Evolutionary conservation across 1,284 basidiomycete species (phyloP).

Genomic region (Hemileia vastatrix): DNA sequence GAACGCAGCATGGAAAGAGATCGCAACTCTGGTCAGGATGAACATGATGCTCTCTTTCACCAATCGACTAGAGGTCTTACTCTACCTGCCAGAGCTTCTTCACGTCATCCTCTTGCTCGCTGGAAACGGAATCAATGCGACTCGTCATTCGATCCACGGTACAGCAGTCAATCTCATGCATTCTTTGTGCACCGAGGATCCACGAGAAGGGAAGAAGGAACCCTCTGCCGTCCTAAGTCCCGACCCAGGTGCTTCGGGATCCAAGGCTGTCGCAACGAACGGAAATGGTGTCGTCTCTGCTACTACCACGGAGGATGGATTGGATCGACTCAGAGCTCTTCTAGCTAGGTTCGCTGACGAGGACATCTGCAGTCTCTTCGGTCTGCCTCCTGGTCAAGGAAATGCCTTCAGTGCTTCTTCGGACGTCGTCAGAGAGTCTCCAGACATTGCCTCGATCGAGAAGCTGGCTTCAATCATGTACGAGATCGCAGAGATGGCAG

Average conservation of each 20-base stretch:
- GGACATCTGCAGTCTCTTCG: conserved; percentile 62
- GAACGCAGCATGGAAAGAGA: conserved; percentile 69
- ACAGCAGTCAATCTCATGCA: conserved; percentile 70
- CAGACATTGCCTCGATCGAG: conserved; percentile 63
- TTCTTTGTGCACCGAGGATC: conserved; percentile 54
- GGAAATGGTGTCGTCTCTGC: too few species aligned
- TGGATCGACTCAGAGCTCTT: conserved; percentile 28
- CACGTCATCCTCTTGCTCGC: conserved; percentile 66
- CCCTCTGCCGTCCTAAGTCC: background rate
- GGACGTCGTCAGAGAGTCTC: conserved; percentile 28
- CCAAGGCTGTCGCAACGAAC: conserved; percentile 54
- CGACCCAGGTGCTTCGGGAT: too few species aligned
- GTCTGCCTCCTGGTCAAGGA: conserved; percentile 44
- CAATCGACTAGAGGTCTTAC: too few species aligned
- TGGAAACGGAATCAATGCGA: conserved; percentile 59
- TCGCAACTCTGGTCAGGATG: conserved; percentile 65
- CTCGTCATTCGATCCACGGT: conserved; percentile 70
- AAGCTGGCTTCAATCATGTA: conserved; percentile 58
- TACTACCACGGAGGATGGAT: background rate
- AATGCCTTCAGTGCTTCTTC: background rate
- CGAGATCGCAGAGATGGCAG: conserved; percentile 56
- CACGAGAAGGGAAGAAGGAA: conserved; percentile 29
- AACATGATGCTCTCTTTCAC: conserved; percentile 61
- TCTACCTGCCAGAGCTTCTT: conserved; percentile 69
- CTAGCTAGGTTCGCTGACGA: conserved; percentile 31